Evolutionary conservation across 2,329 filamentous ascomycete species (phyloP).

Genomic region (Arthrobotrys conoides): DNA sequence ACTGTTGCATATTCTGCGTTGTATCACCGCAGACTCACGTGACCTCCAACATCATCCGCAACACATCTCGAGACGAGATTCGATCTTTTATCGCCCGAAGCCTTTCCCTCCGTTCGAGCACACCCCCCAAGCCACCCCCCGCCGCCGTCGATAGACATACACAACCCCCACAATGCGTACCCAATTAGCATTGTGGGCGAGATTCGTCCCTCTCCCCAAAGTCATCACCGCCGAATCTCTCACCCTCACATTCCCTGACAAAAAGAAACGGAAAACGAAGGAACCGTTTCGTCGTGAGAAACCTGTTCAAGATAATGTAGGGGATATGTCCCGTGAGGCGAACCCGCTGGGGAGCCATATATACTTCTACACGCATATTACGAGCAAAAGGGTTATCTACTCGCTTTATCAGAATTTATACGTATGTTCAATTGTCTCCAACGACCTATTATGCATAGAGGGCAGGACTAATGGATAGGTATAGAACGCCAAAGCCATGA

Average conservation of each 20-base stretch:
- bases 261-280: conserved; percentile 14
- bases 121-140: background rate
- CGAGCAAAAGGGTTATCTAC: conserved; percentile 68
- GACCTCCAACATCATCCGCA: conserved; percentile 20
- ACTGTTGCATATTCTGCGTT: conserved; percentile 27
- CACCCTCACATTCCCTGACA: conserved; percentile 33
- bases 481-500: conserved; percentile 70
- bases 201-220: conserved; percentile 47
- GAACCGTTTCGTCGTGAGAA: background rate
- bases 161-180: conserved; percentile 41
- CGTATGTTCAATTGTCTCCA: conserved; percentile 62
- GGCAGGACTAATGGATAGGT: background rate
- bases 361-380: conserved; percentile 67
- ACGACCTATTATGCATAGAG: background rate
- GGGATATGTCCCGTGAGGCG: conserved; percentile 40
- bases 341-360: conserved; percentile 66
- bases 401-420: conserved; percentile 66
- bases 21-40: conserved; percentile 10
- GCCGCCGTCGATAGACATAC: background rate
- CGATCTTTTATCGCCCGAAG: conserved; percentile 14
- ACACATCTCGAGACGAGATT: conserved; percentile 27
- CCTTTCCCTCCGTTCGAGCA: background rate
- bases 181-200: conserved; percentile 44
- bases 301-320: conserved; percentile 38
- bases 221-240: conserved; percentile 41